Evolutionary conservation across 2,329 filamentous ascomycete species (phyloP).

Genomic region (Aspergillus pseudoviridinutans): DNA sequence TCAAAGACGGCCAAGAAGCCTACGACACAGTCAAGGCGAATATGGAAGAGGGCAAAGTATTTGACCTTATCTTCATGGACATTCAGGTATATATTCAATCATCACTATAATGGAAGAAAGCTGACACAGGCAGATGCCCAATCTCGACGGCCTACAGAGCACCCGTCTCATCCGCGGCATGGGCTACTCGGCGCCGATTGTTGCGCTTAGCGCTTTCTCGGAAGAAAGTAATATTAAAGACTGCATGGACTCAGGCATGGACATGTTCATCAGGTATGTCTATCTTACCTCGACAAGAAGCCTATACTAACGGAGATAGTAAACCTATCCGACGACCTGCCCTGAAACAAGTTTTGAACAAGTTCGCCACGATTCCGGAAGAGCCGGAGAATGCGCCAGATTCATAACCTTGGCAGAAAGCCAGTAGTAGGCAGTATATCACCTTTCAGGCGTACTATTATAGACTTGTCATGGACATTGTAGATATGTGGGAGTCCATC

Average conservation of each 20-base stretch:
- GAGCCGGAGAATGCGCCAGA: slow-evolving; percentile 42
- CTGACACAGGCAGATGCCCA: slow-evolving; percentile 64
- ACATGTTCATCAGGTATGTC: slow-evolving; percentile 67
- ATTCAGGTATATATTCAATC: slow-evolving; percentile 47
- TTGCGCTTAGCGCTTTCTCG: slow-evolving; percentile 83
- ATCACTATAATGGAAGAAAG: no score
- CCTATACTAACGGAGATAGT: slow-evolving; percentile 6
- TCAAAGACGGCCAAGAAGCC: slow-evolving; percentile 81
- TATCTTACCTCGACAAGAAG: not conserved
- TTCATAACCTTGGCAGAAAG: not conserved
- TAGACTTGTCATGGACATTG: not conserved
- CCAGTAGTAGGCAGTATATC: not conserved
- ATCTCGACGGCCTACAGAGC: slow-evolving; percentile 81
- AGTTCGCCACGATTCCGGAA: slow-evolving; percentile 72
- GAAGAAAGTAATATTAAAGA: slow-evolving; percentile 86
- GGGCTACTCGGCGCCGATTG: slow-evolving; percentile 83
- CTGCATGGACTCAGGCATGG: slow-evolving; percentile 85
- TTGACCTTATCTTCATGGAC: slow-evolving; percentile 94
- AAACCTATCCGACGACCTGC: slow-evolving; percentile 76
- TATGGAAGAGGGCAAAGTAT: slow-evolving; percentile 68
- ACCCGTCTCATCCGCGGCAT: slow-evolving; percentile 80
- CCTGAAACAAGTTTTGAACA: slow-evolving; percentile 79
- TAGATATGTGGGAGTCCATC: not conserved
- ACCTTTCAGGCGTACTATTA: not conserved
- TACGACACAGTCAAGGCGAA: slow-evolving; percentile 79